Evolutionary conservation across 371 early-diverging fungal species (phyloP), one percentile per base, ranked within the genome.

Genomic region (Rhizopus sp.): DNA sequence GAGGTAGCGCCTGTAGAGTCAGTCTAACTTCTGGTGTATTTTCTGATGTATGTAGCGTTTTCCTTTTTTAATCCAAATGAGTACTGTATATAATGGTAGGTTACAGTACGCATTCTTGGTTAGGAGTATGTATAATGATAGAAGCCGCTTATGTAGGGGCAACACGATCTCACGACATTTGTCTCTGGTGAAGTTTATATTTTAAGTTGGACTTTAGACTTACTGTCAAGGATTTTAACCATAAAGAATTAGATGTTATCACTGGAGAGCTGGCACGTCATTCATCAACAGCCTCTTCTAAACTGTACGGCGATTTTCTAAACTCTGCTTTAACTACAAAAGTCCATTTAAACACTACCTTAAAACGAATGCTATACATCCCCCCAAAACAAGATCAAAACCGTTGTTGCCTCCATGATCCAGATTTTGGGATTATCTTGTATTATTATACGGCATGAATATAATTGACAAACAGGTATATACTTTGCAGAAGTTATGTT

Each of bases 51-150:
- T n/a, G n/a, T n/a, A n/a, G n/a, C n/a, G n/a, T n/a, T n/a, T n/a
- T n/a, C n/a, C n/a, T 46, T 58, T 38, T 58, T 52, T 53, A 31
- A 60, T 53, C 10, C 41, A 12, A 60, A 60, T 53, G 30, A 60
- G 10, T 53, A 49, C 60, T 53, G 30, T 40, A 33, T 60, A 32
- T 41, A 60, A 48, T 53, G 60, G 53, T 59, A 59, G 15, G 5
- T 49, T 57, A 3, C 42, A 50, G 44, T n/a, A 50, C 7, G 51
- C 30, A 56, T 56, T 56, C 30, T 52, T 49, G 15, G 32, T 32
- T 57, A 50, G 8, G 15, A 50, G 13, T 15, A 42, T 53, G 32
- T 42, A 40, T 42, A 53, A 30, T 31, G 42, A 53, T 53, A 33
- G 16, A 31, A 53, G 32, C 16, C 33, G 44, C 54, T 53, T 53